phyloP scores from a whole-genome alignment of 2,329 filamentous ascomycete genomes.

The Chaetomium globosum region DNA sequence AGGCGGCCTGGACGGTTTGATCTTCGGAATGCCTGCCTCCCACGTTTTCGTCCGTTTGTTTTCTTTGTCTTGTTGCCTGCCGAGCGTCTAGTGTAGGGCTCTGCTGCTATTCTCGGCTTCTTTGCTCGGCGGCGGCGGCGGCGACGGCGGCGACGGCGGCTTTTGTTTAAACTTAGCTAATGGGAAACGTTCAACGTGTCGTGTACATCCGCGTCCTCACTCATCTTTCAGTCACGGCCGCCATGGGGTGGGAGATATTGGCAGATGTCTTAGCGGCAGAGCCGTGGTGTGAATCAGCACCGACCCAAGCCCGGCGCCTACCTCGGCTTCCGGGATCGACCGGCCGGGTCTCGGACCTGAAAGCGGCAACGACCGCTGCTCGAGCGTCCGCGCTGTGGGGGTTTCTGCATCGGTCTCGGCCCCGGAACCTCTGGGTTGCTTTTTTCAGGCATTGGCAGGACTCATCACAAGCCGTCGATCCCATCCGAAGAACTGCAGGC shows the following conservation, averaged over 20 bases:
- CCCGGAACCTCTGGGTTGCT: neutral
- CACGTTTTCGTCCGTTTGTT: neutral
- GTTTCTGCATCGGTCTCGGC: neutral
- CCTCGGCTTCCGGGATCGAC: conserved; percentile 11
- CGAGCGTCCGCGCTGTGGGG: neutral
- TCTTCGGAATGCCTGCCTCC: neutral
- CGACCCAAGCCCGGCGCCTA: neutral
- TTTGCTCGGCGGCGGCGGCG: neutral
- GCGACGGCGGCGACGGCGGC: too few relatives aligned
- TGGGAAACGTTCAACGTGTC: neutral
- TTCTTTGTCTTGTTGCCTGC: neutral
- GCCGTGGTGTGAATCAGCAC: neutral
- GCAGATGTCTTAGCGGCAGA: neutral
- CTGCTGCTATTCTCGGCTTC: neutral
- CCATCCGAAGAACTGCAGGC: neutral
- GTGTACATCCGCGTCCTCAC: neutral
- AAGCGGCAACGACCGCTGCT: conserved; percentile 9
- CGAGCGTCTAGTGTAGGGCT: neutral
- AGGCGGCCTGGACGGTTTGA: neutral
- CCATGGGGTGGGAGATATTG: neutral
- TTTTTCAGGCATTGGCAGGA: neutral
- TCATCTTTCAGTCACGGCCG: neutral
- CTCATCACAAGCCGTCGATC: neutral
- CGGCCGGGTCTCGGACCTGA: neutral
- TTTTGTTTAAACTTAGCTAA: neutral